Evolutionary conservation across 345 rosid genomes (phyloP), one percentile per base, ranked within the genome.

Genomic region (Bruguiera sexangula): DNA sequence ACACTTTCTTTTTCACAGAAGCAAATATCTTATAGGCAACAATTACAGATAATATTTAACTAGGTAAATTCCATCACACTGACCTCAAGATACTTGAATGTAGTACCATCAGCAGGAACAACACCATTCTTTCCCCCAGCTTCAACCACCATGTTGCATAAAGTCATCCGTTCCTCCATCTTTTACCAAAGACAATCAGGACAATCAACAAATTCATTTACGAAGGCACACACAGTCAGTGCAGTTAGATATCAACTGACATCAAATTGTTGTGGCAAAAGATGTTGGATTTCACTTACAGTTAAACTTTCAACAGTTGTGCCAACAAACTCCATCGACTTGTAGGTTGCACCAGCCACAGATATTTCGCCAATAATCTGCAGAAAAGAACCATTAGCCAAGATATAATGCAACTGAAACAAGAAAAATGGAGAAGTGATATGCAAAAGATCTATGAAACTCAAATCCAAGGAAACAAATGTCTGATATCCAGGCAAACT

Each of bases 141-240:
- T 86, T 95, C 97, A 46, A 95, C 80, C 66, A 90, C 98, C 99
- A 95, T 95, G 76, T 88, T 92, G 84, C 99, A 95, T 24, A 95
- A 72, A 8, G 99, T 92, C 97, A 94, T 94, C 55, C 96, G 82
- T 71, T 95, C 99, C 88, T 95, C 97, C 97, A 95, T 95, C 99
- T 95, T 61, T 67, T 31, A 66, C 11, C 21, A 61, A 37, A 78
- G 65, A 69, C 26, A 46, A 66, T 50, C 60, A 56, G 34, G 67
- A 65, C 24, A 43, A 55, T 22, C 7, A 73, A 52, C 39, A 64
- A 59, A n/a, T 66, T 11, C 6, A 58, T 24, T 4, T 50, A 72
- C 34, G 54, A 11, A 63, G 63, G 29, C 8, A 19, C 21, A 36
- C 32, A 46, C 22, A 31, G 11, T 60, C 11, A 54, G 16, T 24